Evolutionary conservation across 345 rosid species (phyloP), one percentile per base, ranked within the genome.

Genomic region (Litchi chinensis): DNA sequence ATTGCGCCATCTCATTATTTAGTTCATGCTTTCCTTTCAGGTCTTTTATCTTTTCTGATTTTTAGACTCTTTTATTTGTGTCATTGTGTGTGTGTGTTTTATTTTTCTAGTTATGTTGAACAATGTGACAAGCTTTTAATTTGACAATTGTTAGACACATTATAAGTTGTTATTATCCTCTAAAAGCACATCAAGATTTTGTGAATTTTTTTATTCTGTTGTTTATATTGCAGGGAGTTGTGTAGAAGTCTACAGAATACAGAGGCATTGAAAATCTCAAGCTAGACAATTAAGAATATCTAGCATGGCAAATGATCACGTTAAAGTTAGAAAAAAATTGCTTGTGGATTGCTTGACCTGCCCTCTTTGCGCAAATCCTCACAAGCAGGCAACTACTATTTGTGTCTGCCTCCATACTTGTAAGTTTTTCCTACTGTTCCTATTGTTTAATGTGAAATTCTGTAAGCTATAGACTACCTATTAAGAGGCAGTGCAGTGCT

Each of bases 391-490:
- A n/a, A 67, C 71, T 39, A 40, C 54, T 16, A 68, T 40, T 19
- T 68, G 52, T n/a, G 15, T 40, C 15, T 68, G 71, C 54, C 71
- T 68, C 22, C 71, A 68, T 19, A 68, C 71, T 15, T 68, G 71
- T 68, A 68, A 43, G 71, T 40, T 32, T 32, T 32, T 32, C 4
- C 4, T 12, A 13, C 4, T 13, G 18, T 50, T 50, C 5, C 56
- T 50, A 2, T 50, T 3, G 19, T 50, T 50, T 50, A 12, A 50
- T 15, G 15, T 50, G 56, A 50, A 50, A 50, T 50, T 50, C 56
- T 50, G 15, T 11, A 50, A 15, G 56, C 56, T 50, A 4, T 16
- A 50, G 56, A 50, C 19, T 1, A 50, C 19, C 15, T 16, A 7
- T 50, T 50, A 50, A 50, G 56, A 50, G 56, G 56, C 15, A 50